Percentiles rank a stretch among this genome's conserved stretches.
These are phyloP conservation scores for Helichrysum umbraculigerum DNA, from an alignment of 129 eudicot species.

Conservation along the genomic window DNA sequence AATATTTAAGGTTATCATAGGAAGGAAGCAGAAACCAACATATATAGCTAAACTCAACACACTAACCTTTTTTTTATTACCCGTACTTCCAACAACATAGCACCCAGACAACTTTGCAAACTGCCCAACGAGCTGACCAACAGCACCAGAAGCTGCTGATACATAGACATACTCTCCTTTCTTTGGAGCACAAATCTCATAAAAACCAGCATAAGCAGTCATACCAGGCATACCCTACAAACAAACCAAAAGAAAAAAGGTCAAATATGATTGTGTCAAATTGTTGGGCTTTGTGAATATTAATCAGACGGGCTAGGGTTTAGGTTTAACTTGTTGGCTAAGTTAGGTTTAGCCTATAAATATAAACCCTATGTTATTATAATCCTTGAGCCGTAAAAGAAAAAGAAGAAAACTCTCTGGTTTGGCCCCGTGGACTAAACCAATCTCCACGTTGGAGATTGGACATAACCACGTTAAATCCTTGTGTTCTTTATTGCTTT, in stretches of 20 bases:
- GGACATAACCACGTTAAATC: too few relatives aligned
- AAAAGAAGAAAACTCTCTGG: too few relatives aligned
- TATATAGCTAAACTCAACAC: not conserved
- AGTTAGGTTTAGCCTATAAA: too few relatives aligned
- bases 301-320: too few relatives aligned
- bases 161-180: conserved; percentile 55
- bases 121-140: conserved; percentile 73
- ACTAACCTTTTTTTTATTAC: conserved; percentile 59
- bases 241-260: not conserved
- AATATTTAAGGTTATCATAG: not conserved
- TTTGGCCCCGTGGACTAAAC: too few relatives aligned
- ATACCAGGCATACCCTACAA: conserved; percentile 67
- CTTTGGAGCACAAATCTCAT: conserved; percentile 55
- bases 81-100: conserved; percentile 75
- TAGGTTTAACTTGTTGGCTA: too few relatives aligned
- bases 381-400: too few relatives aligned
- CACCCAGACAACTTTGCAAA: conserved; percentile 62
- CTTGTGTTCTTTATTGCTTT: too few relatives aligned
- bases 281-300: too few relatives aligned
- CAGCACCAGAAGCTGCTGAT: conserved; percentile 78
- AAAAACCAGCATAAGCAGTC: conserved; percentile 67
- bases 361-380: too few relatives aligned
- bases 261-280: not conserved
- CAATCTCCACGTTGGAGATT: too few relatives aligned
- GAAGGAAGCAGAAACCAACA: conserved; percentile 22